phyloP scores from a whole-genome alignment of 768 basidiomycete genomes.

The Tephrocybe rancida region DNA sequence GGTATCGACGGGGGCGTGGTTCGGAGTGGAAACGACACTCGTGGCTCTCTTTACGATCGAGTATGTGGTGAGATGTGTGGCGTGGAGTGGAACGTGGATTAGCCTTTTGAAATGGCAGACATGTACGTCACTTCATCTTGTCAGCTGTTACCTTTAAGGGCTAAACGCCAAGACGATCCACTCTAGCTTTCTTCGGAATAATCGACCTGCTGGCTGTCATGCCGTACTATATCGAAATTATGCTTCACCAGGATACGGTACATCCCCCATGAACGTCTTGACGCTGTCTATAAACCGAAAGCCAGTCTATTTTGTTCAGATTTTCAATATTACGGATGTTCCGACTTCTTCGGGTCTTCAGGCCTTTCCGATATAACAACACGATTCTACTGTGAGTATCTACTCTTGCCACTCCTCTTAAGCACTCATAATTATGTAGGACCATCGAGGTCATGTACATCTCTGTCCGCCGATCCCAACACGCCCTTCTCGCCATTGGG shows the following conservation, averaged over 20 bases:
- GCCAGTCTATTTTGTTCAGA: constrained; percentile 80
- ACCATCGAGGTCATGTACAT: constrained; percentile 95
- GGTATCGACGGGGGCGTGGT: constrained; percentile 73
- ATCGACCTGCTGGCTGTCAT: constrained; percentile 85
- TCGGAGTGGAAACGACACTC: constrained; percentile 83
- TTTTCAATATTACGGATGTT: constrained; percentile 93
- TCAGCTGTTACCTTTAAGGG: constrained; percentile 21
- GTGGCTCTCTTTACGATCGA: constrained; percentile 89
- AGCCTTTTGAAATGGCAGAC: constrained; percentile 65
- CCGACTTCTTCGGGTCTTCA: constrained; percentile 84
- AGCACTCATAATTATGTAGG: constrained; percentile 33
- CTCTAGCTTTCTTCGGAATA: constrained; percentile 75
- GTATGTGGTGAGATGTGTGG: constrained; percentile 70
- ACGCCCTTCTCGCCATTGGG: constrained; percentile 82
- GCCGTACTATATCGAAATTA: constrained; percentile 88
- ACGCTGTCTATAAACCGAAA: neutral
- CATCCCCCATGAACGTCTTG: constrained; percentile 22
- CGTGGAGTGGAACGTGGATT: constrained; percentile 73
- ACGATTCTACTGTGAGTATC: constrained; percentile 75
- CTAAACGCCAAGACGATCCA: constrained; percentile 11
- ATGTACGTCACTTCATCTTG: constrained; percentile 49
- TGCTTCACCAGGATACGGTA: constrained; percentile 85
- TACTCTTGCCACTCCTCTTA: neutral
- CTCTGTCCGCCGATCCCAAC: constrained; percentile 81
- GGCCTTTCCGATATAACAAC: constrained; percentile 85